These are phyloP conservation scores for Meripilus lineatus DNA, from an alignment of 1,284 basidiomycete species.

Conservation along the genomic window DNA sequence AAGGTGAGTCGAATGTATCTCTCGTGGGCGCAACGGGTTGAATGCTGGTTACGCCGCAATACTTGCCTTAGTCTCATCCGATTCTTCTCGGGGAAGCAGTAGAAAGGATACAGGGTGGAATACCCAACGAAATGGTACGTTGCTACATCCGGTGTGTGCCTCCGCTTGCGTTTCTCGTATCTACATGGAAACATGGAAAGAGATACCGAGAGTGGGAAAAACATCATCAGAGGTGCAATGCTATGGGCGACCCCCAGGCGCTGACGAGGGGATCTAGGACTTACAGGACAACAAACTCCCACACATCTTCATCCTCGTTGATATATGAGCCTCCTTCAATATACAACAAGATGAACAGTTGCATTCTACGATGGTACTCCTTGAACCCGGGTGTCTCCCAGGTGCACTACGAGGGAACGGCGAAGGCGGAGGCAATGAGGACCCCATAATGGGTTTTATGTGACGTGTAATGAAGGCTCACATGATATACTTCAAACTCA, in stretches of 20 bases:
- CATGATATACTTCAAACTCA: conserved; percentile 84
- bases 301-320: conserved; percentile 81
- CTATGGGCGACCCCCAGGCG: too few relatives aligned
- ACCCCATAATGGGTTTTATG: neutral
- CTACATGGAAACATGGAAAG: conserved; percentile 32
- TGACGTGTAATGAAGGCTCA: conserved; percentile 35
- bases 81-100: conserved; percentile 86
- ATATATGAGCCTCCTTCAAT: conserved; percentile 97
- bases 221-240: too few relatives aligned
- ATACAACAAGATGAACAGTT: conserved; percentile 90
- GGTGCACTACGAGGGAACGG: conserved; percentile 48
- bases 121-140: conserved; percentile 93
- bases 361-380: conserved; percentile 93
- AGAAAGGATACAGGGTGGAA: conserved; percentile 90
- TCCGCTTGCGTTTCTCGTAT: conserved; percentile 78
- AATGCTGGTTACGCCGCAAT: conserved; percentile 85
- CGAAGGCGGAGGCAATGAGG: neutral
- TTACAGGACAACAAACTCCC: conserved; percentile 83
- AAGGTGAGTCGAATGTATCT: too few relatives aligned
- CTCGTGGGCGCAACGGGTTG: too few relatives aligned
- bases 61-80: conserved; percentile 89
- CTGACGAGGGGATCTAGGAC: too few relatives aligned
- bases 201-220: neutral
- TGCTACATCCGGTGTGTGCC: conserved; percentile 37
- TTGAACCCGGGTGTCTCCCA: conserved; percentile 88